Evolutionary conservation across 2,329 filamentous ascomycete species (phyloP).

Genomic region (Hymenoscyphus linearis): DNA sequence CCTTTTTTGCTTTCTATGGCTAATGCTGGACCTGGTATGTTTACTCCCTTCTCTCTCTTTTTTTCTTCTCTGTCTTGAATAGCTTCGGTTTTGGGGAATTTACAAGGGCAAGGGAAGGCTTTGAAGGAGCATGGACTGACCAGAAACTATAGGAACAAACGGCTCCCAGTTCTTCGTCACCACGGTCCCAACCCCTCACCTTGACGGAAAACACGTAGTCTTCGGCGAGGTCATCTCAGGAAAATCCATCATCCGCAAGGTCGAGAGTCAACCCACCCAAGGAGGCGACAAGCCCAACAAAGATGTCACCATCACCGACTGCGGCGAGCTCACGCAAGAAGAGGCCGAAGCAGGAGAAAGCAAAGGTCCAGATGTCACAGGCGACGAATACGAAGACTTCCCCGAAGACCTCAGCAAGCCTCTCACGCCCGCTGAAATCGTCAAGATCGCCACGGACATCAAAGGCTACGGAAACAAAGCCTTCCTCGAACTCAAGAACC

Average conservation of each 20-base stretch:
- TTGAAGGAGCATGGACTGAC: constrained; percentile 7
- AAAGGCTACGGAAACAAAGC: constrained; percentile 91
- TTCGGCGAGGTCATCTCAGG: constrained; percentile 92
- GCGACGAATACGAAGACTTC: constrained; percentile 92
- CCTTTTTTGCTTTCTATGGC: constrained; percentile 97
- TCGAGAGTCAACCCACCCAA: constrained; percentile 77
- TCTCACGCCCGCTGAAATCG: constrained; percentile 60
- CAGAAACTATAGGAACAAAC: constrained; percentile 65
- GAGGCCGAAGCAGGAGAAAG: constrained; percentile 62
- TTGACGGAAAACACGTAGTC: constrained; percentile 95
- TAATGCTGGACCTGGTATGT: constrained; percentile 83
- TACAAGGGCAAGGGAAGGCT: neutral
- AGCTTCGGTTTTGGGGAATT: too few species aligned
- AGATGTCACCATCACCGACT: constrained; percentile 73
- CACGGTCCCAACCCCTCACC: constrained; percentile 87
- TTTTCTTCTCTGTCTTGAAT: neutral
- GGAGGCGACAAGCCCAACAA: constrained; percentile 70
- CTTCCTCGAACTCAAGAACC: constrained; percentile 70
- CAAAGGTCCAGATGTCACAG: constrained; percentile 71
- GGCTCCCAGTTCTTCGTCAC: constrained; percentile 98
- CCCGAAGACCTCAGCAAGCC: constrained; percentile 71
- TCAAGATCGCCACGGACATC: constrained; percentile 75
- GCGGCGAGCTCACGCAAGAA: constrained; percentile 74
- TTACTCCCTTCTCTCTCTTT: neutral
- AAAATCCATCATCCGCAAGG: constrained; percentile 83